Evolutionary conservation across 345 rosid species (phyloP), one percentile per base, ranked within the genome.

Genomic region (Psidium guajava): DNA sequence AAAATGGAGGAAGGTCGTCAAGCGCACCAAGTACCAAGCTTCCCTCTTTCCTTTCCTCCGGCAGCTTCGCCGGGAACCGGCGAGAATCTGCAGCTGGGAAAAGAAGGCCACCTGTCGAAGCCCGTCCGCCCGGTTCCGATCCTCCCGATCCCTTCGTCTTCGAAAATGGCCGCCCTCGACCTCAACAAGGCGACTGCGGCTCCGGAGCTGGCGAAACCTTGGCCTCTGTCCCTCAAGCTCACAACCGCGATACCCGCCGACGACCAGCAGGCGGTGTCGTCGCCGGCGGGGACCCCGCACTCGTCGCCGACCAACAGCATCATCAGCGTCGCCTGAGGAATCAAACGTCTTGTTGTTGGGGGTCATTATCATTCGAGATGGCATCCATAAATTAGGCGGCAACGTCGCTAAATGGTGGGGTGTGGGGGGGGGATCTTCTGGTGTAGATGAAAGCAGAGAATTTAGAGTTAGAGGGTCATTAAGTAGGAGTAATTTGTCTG

Each of bases 111-210:
- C 21, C 58, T 90, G 14, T 18, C 87, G 6, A 92, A 93, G 83
- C 88, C 86, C 20, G 74, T 89, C 85, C 93, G 93, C 58, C 96
- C 93, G 10, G 57, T 89, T 69, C 94, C 98, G 44, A 74, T 91
- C 20, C 85, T 89, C 84, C 95, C 95, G 16, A 85, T 89, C 82
- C 92, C 95, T 61, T 96, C 96, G 36, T 92, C 98, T 28, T 87
- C 94, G 47, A 94, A 90, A 83, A 87, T 96, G 95, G 96, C 96
- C 81, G 93, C 88, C 83, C 91, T 95, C 44, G 93, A 94, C 83
- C 84, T 95, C 82, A 90, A 87, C 87, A 82, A 87, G 84, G 88
- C 85, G 56, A 22, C 57, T 20, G 15, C 57, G 8, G 28, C 87
- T 20, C 50, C 74, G 83, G 82, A 87, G n/a, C 86, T 55, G 11